Evolutionary conservation across 2,329 filamentous ascomycete genomes (phyloP), one percentile per base, ranked within the genome.

Genomic region (Penicillium sclerotigenum): DNA sequence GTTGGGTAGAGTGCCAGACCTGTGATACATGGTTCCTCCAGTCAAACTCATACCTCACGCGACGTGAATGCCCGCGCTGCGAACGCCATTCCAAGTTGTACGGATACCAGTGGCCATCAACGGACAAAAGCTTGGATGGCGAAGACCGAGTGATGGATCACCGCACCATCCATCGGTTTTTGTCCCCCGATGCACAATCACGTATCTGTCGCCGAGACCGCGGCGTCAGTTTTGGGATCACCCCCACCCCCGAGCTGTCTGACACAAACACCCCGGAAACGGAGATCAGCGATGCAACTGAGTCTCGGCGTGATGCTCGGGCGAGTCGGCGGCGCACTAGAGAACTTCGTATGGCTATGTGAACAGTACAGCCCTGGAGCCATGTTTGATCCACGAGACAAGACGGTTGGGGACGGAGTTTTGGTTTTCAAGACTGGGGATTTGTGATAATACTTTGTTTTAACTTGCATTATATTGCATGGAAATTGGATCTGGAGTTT

Each of bases 81-180:
- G 94, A 99, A 76, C 85, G 94, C 0, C 94, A 99, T 70, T 95
- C 90, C 16, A 97, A 96, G 77, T 78, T 99, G 0, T 99, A 97
- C 71, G 95, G 95, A 0, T 97, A 89, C 69, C 81, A 88, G 55
- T 99, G 94, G 94, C 94, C 94, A 6, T 97, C 99, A 78, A 97
- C 94, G 0, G 89, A 96, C 57, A 88, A 88, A 26, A 90, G 90
- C 0, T 84, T 85, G 16, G 94, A 97, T 69, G 86, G 83, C 9
- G 81, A 85, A 59, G 79, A 85, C 63, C 73, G 85, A 6, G 79
- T 96, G 0, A 80, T 94, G 57, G 93, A 97, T 69, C 92, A 97
- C 69, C 82, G 93, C n/a, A 87, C 82, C 0, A 83, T 97, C 4
- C 89, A 97, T 72, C 87, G 93, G 0, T 97, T 96, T 67, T 76